Evolutionary conservation across 2,329 filamentous ascomycete genomes (phyloP), one percentile per base, ranked within the genome.

Genomic region (Colletotrichum melonis): DNA sequence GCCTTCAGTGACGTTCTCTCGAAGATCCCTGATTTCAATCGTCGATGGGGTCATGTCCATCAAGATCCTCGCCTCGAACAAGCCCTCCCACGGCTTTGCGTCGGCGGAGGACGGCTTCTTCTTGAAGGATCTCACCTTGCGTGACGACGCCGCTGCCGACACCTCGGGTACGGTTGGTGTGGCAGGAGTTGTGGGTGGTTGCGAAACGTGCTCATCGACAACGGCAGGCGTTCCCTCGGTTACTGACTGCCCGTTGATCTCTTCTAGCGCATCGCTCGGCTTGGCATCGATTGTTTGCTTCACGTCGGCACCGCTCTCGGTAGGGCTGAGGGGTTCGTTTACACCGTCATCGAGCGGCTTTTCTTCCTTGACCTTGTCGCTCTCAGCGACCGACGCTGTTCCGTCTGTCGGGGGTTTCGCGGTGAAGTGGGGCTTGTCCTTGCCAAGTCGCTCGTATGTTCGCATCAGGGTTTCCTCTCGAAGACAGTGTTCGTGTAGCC

Each of bases 401-500:
- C 63, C 55, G 46, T 74, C 67, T 49, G 42, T 66, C 55, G 62
- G 67, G 67, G 81, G 65, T n/a, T 80, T 80, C 24, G 81, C 77
- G 14, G 80, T 76, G 54, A 82, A 79, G 76, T 90, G 87, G 3
- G 89, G 88, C 75, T 84, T 88, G 70, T 87, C 84, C 63, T 80
- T 82, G 49, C 89, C 88, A 8, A 91, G 81, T 66, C 84, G 84
- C 35, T 86, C 82, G 77, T 84, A 90, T 0, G 88, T 86, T 35
- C 83, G 83, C 77, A 84, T 81, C 14, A 92, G 83, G 4, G 87
- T 84, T 16, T 89, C 87, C 76, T 90, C 86, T 38, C 86, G 82
- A n/a, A 93, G 83, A 76, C 91, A 93, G 58, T 91, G 87, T 69
- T 90, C 86, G 76, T 93, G 91, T 72, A 92, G 86, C 91, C 91